Percentiles rank a stretch among this genome's conserved stretches.
phyloP scores from a whole-genome alignment of 306 rosid genomes.

The Citrullus mucosospermus region DNA sequence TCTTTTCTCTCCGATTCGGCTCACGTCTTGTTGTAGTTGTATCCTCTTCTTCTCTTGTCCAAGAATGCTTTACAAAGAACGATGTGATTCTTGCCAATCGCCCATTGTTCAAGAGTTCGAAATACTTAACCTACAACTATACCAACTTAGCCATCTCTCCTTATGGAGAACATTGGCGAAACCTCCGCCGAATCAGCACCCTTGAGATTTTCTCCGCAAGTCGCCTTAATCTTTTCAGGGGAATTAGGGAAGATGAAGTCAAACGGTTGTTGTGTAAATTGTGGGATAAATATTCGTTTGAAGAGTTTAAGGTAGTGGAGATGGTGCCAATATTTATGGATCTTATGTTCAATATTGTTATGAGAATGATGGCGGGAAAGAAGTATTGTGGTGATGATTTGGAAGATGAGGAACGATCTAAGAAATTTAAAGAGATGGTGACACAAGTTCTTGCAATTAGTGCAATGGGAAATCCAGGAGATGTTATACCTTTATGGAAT shows the following conservation, averaged over 20 bases:
- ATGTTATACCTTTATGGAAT: not conserved
- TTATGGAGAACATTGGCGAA: not conserved
- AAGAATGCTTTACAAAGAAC: not conserved
- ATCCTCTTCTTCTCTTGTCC: not conserved
- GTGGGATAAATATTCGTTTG: not conserved
- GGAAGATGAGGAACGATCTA: not conserved
- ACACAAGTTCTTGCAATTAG: not conserved
- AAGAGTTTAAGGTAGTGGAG: not conserved
- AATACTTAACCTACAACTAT: not conserved
- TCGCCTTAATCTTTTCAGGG: not conserved
- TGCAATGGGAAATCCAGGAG: not conserved
- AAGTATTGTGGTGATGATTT: not conserved
- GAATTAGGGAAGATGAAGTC: not conserved
- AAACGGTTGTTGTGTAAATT: not conserved
- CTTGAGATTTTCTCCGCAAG: not conserved
- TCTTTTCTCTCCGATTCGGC: not conserved
- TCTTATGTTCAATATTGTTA: no score
- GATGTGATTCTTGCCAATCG: not conserved
- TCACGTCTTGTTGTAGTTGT: not conserved
- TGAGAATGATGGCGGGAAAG: no score
- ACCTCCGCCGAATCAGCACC: not conserved
- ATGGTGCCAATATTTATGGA: not conserved
- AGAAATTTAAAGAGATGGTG: not conserved
- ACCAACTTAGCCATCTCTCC: not conserved
- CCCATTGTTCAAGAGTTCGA: not conserved